A percentile compares a stretch with the other conserved stretches of the same genome.
Evolutionary conservation across 768 basidiomycete species (phyloP).

Genomic region (Trametes villosa): DNA sequence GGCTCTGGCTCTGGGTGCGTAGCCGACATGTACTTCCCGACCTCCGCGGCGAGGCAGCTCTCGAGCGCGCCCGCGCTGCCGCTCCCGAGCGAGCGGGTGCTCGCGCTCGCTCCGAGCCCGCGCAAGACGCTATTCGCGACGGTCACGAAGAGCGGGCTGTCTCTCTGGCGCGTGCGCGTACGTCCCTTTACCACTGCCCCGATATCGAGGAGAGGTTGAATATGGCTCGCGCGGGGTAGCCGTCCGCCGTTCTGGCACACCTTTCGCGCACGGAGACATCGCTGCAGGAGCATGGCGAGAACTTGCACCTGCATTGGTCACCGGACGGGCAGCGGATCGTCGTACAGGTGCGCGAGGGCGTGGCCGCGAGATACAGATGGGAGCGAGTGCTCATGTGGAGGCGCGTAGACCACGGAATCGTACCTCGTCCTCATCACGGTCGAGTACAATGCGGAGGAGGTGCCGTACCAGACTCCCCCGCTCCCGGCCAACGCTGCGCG

Average conservation of each 20-base stretch:
- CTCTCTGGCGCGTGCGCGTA: constrained; percentile 84
- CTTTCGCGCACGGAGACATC: constrained; percentile 79
- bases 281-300: constrained; percentile 83
- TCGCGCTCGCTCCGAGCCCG: constrained; percentile 66
- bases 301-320: constrained; percentile 76
- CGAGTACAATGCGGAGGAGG: constrained; percentile 56
- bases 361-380: no score
- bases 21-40: constrained; percentile 80
- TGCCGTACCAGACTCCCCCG: constrained; percentile 57
- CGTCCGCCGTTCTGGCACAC: constrained; percentile 70
- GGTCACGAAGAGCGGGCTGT: constrained; percentile 69
- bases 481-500: constrained; percentile 59
- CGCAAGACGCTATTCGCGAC: constrained; percentile 80
- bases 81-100: constrained; percentile 67
- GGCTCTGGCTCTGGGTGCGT: not conserved
- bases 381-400: not conserved
- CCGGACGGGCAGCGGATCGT: constrained; percentile 80
- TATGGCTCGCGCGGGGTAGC: constrained; percentile 46
- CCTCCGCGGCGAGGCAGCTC: constrained; percentile 74
- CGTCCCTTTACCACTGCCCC: constrained; percentile 33
- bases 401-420: constrained; percentile 72
- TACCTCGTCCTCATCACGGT: constrained; percentile 78
- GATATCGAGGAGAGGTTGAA: not conserved
- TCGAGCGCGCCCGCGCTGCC: constrained; percentile 72
- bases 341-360: constrained; percentile 62